Evolutionary conservation across 148 eudicot species (phyloP).

Genomic region (Rhododendron ovatum): DNA sequence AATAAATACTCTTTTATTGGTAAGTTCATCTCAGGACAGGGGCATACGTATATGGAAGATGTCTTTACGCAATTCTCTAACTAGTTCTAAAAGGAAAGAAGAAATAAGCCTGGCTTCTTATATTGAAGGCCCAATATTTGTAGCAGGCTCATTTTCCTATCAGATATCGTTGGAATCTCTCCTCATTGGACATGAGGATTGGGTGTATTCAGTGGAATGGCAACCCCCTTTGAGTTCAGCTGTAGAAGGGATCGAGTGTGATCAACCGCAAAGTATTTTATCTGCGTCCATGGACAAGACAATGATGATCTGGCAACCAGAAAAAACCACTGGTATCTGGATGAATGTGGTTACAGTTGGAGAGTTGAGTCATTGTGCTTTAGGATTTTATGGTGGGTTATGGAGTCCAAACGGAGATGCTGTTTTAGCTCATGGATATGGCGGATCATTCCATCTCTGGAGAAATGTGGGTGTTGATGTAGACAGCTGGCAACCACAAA

Average conservation of each 20-base stretch:
- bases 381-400: slow-evolving; percentile 96
- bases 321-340: slow-evolving; percentile 91
- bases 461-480: slow-evolving; percentile 60
- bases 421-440: slow-evolving; percentile 96
- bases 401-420: slow-evolving; percentile 80
- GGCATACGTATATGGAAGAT: slow-evolving; percentile 82
- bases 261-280: slow-evolving; percentile 72
- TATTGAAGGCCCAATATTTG: slow-evolving; percentile 82
- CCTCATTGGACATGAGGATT: slow-evolving; percentile 96
- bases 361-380: slow-evolving; percentile 92
- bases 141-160: slow-evolving; percentile 60
- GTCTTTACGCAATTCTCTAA: slow-evolving; percentile 37
- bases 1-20: slow-evolving; percentile 50
- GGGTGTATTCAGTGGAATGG: slow-evolving; percentile 98
- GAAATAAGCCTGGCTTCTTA: slow-evolving; percentile 67
- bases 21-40: slow-evolving; percentile 89
- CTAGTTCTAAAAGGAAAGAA: slow-evolving; percentile 31
- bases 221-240: slow-evolving; percentile 61
- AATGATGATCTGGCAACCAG: slow-evolving; percentile 99
- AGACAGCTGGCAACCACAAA: slow-evolving; percentile 88
- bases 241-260: slow-evolving; percentile 29
- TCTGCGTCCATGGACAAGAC: slow-evolving; percentile 99
- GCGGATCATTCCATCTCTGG: slow-evolving; percentile 97
- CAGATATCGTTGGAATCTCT: slow-evolving; percentile 88
- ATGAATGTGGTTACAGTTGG: slow-evolving; percentile 97